Evolutionary conservation across 345 rosid species (phyloP), one percentile per base, ranked within the genome.

Genomic region (Jatropha curcas): DNA sequence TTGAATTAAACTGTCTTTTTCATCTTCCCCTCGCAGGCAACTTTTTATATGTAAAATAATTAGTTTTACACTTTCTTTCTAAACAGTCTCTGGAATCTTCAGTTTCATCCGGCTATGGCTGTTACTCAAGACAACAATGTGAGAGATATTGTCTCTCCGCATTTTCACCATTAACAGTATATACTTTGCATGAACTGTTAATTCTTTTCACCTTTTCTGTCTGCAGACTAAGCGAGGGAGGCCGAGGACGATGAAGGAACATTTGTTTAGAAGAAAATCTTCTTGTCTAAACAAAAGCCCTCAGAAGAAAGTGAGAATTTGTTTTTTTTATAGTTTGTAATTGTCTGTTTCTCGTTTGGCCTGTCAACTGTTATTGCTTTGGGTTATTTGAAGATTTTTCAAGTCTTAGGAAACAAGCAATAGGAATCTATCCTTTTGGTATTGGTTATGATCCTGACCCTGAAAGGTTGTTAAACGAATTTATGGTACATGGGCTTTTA

Each of bases 1-100:
- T 60, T 6, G 31, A 60, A 60, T 33, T 33, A 19, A 60, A 60
- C 65, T 41, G 65, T 60, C 64, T 33, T 30, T 31, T 33, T n/a
- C 41, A 31, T 14, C 4, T 60, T 30, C 60, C 2, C 60, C 31
- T 7, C 3, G 9, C 19, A 5, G 33, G 4, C 24, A 6, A 7
- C 41, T 31, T 33, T 33, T 20, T 14, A 19, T 20, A 17, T 7
- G 34, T 5, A 7, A n/a, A n/a, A n/a, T n/a, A n/a, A n/a, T 16
- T 22, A 31, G 14, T 31, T 7, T 3, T 4, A 4, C 39, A 33
- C 6, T 16, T 31, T 24, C 22, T 14, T 37, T 13, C n/a, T 30
- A 34, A 4, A 34, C 4, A 11, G 10, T 3, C 2, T 4, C 4
- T 31, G 19, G n/a, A 43, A 16, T 9, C 48, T 43, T 43, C 41